Base-by-base conservation (phyloP, 1,139 yeast species). In the Keqinozyma sinolaborantium region DNA sequence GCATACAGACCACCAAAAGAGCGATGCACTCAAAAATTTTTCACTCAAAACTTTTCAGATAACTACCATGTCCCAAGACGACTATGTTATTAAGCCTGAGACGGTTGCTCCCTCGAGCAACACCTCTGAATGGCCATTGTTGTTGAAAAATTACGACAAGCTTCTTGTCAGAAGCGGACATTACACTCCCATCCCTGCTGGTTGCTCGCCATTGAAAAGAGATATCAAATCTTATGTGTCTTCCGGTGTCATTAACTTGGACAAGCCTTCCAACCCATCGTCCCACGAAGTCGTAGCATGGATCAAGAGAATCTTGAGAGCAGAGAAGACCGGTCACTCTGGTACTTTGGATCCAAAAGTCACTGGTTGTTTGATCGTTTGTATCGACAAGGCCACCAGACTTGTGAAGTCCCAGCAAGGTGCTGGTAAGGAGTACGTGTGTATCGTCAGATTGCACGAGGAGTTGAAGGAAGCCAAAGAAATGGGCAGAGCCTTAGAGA, bases 341-440 rank as follows among this genome's bases (percentile, higher is more conserved):
- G 98, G 98, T 70, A 92, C 98, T 44, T 77, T 92, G 60, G 98
- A 92, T 73, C 98, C 98, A 44, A 92, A 92, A 67, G 98, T 92
- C 53, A 92, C 98, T 36, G 95, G 95, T 44, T 92, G 98, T 73
- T 75, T 92, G 61, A 92, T 92, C 62, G 98, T 92, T 41, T 92
- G 98, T 77, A 77, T 92, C 50, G 98, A 92, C 64, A 81, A 97
- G 61, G 98, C 98, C 40, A 92, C 98, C 38, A 83, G 98, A 68
- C 75, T 92, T 58, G 98, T 92, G 48, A 92, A 92, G 68, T 86
- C 97, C 38, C 98, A 92, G 70, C 98, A 92, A 67, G 97, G 98
- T 69, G 98, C 98, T 32, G 98, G 98, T 76, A 92, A 92, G 64
- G 98, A 92, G 78, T 92, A 92, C 69, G 98, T 92, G 38, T 92